Evolutionary conservation across 495 filamentous ascomycete genomes (phyloP), one percentile per base, ranked within the genome.

Genomic region (Oleoguttula mirabilis): DNA sequence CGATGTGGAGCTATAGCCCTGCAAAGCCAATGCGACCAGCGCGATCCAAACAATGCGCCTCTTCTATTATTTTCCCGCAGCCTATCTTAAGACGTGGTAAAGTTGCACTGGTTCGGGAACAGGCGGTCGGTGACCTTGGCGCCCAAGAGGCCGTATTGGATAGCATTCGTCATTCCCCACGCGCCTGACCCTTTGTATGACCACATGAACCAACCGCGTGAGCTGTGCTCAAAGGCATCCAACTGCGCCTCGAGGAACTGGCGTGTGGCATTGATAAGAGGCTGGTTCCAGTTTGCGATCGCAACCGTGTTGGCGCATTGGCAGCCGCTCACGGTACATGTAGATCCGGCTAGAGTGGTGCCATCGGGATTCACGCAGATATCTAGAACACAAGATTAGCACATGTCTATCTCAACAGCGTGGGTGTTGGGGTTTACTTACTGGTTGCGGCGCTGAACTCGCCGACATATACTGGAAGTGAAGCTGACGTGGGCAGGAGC

Each of bases 231-330:
- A 45, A 60, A 66, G 8, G 50, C 54, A 43, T 66, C 58, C 20
- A 68, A 28, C 40, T 68, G 55, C 21, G 66, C 66, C 48, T 69
- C 64, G 24, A 66, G 55, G 36, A 56, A 68, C 21, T 48, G 32
- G 23, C 59, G 52, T 10, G 64, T 58, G 22, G 62, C 52, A 23
- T 58, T 41, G 22, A 57, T 57, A 43, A 62, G 48, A 19, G 49
- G 45, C 16, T 54, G 34, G 36, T 62, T 60, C 64, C 61, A 67
- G 3, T 51, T 42, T 11, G 55, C 45, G 8, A 56, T 56, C 36
- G 48, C 25, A 5, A 39, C 40, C 19, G 40, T 53, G 16, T 19
- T 35, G 20, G 52, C 32, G 50, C 57, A 63, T 34, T 60, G 53
- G 40, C 59, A 63, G 7, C 59, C 59, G 19, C 24, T 21, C 16